Base-by-base conservation (phyloP, 2,329 filamentous ascomycete genomes). In the Ilyonectria mors-panacis region DNA sequence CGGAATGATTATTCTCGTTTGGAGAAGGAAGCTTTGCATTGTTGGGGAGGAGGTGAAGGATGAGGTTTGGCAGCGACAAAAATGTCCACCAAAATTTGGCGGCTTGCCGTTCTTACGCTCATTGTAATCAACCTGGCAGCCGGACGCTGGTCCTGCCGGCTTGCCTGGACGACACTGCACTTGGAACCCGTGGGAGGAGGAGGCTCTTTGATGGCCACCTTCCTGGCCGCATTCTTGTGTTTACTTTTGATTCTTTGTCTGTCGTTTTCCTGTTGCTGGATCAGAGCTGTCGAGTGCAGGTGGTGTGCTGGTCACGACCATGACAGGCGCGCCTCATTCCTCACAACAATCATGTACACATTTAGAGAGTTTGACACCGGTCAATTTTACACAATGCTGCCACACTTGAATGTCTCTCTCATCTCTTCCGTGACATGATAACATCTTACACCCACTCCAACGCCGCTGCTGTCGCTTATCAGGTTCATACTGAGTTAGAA, bases 31-130 rank as follows among this genome's bases (percentile, higher is more conserved):
- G 65, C 63, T 75, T 51, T 51, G 66, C 60, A 69, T 71, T 63
- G 56, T 55, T 60, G 57, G 58, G 44, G 64, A 30, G 59, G 64
- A 67, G 63, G 67, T 59, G 59, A 62, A 65, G 63, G 67, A 69
- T 59, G 66, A 68, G 73, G 66, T 71, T 76, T 68, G 67, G 65
- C 67, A 64, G 71, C 70, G 71, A 77, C 75, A 70, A 73, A 58
- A 68, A 75, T 69, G 69, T 68, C 68, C 57, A 70, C 61, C 65
- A 47, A 72, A 65, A 62, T 35, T 67, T 73, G 76, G 76, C 67
- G 70, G 79, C 77, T 78, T 82, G 77, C 76, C 73, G 74, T 85
- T 84, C 81, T 83, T 86, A 86, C 85, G 78, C 80, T 85, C 84
- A 82, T 87, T 86, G 82, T 85, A 85, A 85, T 85, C 79, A 69